Evolutionary conservation across 2,329 filamentous ascomycete species (phyloP), one percentile per base, ranked within the genome.

Genomic region (Paramyrothecium sp.): DNA sequence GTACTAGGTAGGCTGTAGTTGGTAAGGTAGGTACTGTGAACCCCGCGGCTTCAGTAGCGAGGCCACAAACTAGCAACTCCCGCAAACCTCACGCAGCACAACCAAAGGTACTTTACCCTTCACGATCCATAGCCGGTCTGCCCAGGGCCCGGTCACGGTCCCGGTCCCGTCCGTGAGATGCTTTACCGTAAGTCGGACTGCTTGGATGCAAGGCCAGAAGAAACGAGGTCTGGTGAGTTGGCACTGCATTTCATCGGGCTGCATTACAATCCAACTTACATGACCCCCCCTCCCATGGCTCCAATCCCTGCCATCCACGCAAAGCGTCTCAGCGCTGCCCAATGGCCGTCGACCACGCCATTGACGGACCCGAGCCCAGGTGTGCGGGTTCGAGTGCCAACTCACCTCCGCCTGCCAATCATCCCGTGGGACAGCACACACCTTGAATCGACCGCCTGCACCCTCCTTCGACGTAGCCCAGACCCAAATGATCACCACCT

Each of bases 211-310:
- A 30, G 26, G 26, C 26, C 26, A 30, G 26, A 30, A 57, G n/a
- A 33, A 49, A 20, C 54, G 50, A 50, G 41, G 60, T 61, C 51
- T 58, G 41, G 20, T 68, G 66, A 66, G 66, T 67, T 68, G 66
- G 67, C 66, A 65, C 49, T 68, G 65, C 66, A 68, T 67, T 59
- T 50, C 51, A 44, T 44, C 38, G 13, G n/a, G 13, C 38, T 44
- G 38, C 38, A 44, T 44, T 44, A 44, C 38, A 44, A 44, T 44
- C 38, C 38, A 16, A 44, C 38, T 17, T 44, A 44, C 38, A 44
- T 44, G 38, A 17, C 4, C 38, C 38, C 13, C 38, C 38, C 26
- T 30, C 26, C n/a, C 26, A 30, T 30, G 26, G n/a, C 38, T 44
- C 38, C 38, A 44, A 44, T 44, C 38, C 38, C 38, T 44, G 38